Evolutionary conservation across 2,329 filamentous ascomycete species (phyloP), one percentile per base, ranked within the genome.

Genomic region (Colletotrichum shisoi): DNA sequence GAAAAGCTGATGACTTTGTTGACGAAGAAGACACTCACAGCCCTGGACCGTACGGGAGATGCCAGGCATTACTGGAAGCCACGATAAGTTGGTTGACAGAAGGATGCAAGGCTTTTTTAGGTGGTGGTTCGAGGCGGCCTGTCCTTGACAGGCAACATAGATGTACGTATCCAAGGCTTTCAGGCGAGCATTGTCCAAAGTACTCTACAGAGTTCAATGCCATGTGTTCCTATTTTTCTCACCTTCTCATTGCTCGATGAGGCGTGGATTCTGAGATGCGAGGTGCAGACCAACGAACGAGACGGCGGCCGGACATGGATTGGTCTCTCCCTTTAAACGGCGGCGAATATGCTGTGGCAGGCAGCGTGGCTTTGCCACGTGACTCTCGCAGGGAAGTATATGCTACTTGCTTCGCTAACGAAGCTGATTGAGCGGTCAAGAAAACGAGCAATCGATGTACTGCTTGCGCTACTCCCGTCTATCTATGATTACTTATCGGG

Each of bases 331-430:
- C 42, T 12, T 54, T 21, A 15, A 24, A 21, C 34, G 49, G n/a
- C 39, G 24, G 34, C 53, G 42, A 42, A 62, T 59, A 46, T 53
- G 63, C 15, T 44, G 59, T 67, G 61, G 45, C 48, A 59, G 61
- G 54, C 54, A 60, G 56, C 62, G 65, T 54, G 12, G 19, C 54
- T 53, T 44, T 39, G 24, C 56, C 62, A 68, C 61, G 62, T 56
- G 54, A 56, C 58, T 48, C 31, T 49, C 24, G 11, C 31, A 37
- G 46, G 27, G 27, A 5, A n/a, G 8, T 17, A 44, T 12, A 34
- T 46, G 39, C 19, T 39, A n/a, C 57, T 24, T 9, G 60, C 21
- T 53, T 24, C 11, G 13, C 42, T n/a, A 49, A 42, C 31, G 40
- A 44, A 27, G n/a, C 59, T 13, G 8, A 46, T n/a, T 51, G 45